These are phyloP conservation scores for Nannochloris sp. DNA, from an alignment of 139 green algal genomes.

Conservation along the genomic window DNA sequence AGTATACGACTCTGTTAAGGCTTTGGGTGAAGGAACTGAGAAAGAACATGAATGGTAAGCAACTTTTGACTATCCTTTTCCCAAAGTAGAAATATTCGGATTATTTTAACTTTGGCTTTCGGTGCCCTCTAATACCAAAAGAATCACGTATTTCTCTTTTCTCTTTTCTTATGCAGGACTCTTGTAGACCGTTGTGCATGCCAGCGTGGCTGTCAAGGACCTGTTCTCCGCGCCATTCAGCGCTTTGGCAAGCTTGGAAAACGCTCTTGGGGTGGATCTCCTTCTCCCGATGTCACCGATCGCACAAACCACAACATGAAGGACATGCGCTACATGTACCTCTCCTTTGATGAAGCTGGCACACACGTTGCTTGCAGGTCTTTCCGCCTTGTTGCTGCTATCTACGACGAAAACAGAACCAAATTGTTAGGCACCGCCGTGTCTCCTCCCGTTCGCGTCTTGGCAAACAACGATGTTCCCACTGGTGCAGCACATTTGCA, in stretches of 20 bases:
- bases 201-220: slow-evolving; percentile 43
- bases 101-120: too few species aligned
- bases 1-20: slow-evolving; percentile 30
- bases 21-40: background rate
- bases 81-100: too few species aligned
- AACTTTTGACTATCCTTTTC: too few species aligned
- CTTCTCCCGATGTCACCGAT: background rate
- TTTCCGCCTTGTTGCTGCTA: slow-evolving; percentile 30
- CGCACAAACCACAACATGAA: slow-evolving; percentile 26
- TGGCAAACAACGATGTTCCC: slow-evolving; percentile 66
- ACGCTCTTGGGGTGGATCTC: background rate
- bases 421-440: slow-evolving; percentile 30
- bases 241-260: slow-evolving; percentile 50
- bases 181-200: slow-evolving; percentile 35
- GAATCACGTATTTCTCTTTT: background rate
- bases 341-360: slow-evolving; percentile 58
- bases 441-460: slow-evolving; percentile 40
- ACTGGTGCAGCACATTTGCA: slow-evolving; percentile 43
- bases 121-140: too few species aligned
- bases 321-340: slow-evolving; percentile 48
- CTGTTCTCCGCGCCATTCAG: slow-evolving; percentile 56
- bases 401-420: slow-evolving; percentile 16
- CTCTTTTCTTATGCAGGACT: slow-evolving; percentile 4
- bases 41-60: too few species aligned
- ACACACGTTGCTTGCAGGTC: slow-evolving; percentile 43